These are phyloP conservation scores for Juncus effusus DNA, from an alignment of 176 grass and related monocot species.

Conservation along the genomic window DNA sequence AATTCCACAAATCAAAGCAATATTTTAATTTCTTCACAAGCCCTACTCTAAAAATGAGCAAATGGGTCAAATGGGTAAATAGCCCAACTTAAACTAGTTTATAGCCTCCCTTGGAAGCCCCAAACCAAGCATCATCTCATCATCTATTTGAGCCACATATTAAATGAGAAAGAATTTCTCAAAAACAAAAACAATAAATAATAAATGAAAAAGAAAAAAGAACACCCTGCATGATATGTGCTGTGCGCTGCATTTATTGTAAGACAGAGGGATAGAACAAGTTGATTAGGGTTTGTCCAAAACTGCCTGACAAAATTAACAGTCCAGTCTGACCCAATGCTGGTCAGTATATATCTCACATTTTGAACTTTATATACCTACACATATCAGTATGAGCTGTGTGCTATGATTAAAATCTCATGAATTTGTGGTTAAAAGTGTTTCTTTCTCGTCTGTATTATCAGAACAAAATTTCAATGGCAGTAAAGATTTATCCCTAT, in stretches of 20 bases:
- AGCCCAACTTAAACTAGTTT: neutral
- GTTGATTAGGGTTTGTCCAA: slow-evolving; percentile 8
- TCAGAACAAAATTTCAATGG: too few relatives aligned
- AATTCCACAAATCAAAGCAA: slow-evolving; percentile 15
- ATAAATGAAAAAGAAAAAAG: neutral
- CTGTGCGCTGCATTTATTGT: neutral
- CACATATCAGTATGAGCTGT: slow-evolving; percentile 21
- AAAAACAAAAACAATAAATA: too few relatives aligned
- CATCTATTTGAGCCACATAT: slow-evolving; percentile 14
- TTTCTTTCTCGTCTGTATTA: too few relatives aligned
- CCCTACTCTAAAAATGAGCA: neutral
- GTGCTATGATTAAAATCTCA: slow-evolving; percentile 8
- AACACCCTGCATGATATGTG: slow-evolving; percentile 13
- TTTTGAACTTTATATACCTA: neutral
- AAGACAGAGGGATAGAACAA: neutral
- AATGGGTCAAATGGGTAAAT: slow-evolving; percentile 19
- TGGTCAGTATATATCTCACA: neutral
- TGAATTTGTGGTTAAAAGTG: slow-evolving; percentile 1
- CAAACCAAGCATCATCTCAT: slow-evolving; percentile 10
- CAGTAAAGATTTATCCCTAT: too few relatives aligned
- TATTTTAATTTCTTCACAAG: slow-evolving; percentile 23
- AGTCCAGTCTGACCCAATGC: slow-evolving; percentile 2
- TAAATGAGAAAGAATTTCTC: neutral
- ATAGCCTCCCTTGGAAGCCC: slow-evolving; percentile 32
- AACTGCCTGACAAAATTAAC: neutral